Evolutionary conservation across 352 stramenopile species (phyloP), one percentile per base, ranked within the genome.

Genomic region (Plasmopara muralis): DNA sequence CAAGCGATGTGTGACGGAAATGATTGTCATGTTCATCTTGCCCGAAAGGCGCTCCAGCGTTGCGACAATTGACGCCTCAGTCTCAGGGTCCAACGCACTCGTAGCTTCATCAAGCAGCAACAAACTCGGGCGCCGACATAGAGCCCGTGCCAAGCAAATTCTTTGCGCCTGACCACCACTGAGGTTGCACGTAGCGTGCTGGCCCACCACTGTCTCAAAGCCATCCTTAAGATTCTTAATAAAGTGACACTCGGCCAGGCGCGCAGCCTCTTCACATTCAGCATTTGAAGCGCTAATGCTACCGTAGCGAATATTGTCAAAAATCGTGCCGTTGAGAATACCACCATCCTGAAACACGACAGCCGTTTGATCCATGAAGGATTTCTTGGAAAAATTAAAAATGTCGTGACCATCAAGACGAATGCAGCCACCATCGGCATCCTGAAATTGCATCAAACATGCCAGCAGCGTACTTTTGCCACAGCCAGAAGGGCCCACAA

Each of bases 21-120:
- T 75, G 49, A 94, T 93, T 43, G 84, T 93, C 79, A 91, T 93
- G 64, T 86, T 83, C 76, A 87, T 89, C 65, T 89, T 90, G 62
- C 72, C 58, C 44, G 78, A 77, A 34, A 93, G 63, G 5, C 80
- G 79, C 57, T 93, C 82, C 9, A 94, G 62, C 10, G 82, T 94
- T 15, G 78, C 69, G 14, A 94, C 73, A 46, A 94, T 91, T 9
- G 83, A 92, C 6, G 81, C 82, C 47, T 94, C 83, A 1, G 83
- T 94, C 62, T 92, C 82, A 0, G 83, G 83, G 39, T 94, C 84
- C 64, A 94, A 59, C 15, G 84, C 84, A 66, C 84, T 94, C 18
- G 84, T 94, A 12, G 84, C 84, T 68, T 94, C 82, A 59, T 94
- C 83, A 25, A 94, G 64, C 37, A 94, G 66, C 52, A 92, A 53